phyloP scores from a whole-genome alignment of 371 early-diverging fungal genomes.

The Cokeromyces recurvatus region DNA sequence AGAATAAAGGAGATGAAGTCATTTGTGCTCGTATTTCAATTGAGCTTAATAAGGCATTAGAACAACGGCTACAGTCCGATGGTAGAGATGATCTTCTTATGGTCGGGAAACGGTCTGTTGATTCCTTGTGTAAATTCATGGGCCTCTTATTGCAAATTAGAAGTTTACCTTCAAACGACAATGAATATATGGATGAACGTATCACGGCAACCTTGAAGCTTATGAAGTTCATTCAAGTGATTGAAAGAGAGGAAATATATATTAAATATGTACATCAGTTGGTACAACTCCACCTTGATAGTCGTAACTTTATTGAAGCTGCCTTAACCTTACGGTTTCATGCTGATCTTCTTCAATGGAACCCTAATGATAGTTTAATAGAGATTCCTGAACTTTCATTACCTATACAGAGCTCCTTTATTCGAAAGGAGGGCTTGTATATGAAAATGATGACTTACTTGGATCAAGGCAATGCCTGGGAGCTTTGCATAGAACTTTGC shows the following conservation, averaged over 20 bases:
- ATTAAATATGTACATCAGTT: slow-evolving; percentile 71
- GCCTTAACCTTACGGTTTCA: slow-evolving; percentile 66
- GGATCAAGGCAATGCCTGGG: slow-evolving; percentile 69
- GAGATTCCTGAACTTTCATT: slow-evolving; percentile 55
- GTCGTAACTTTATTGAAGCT: slow-evolving; percentile 64
- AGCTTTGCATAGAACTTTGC: slow-evolving; percentile 61
- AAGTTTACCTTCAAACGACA: slow-evolving; percentile 50
- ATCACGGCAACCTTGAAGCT: slow-evolving; percentile 60
- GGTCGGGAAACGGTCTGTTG: slow-evolving; percentile 37
- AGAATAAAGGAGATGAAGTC: slow-evolving; percentile 50
- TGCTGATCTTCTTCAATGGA: slow-evolving; percentile 68
- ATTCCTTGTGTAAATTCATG: slow-evolving; percentile 51
- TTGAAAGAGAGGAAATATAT: slow-evolving; percentile 63
- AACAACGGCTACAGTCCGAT: slow-evolving; percentile 18
- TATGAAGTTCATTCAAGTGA: slow-evolving; percentile 59
- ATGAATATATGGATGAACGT: slow-evolving; percentile 64
- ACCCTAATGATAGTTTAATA: slow-evolving; percentile 36
- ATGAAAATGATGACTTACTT: slow-evolving; percentile 57
- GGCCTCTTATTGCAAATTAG: slow-evolving; percentile 54
- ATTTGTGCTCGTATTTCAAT: slow-evolving; percentile 30
- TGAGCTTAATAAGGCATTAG: slow-evolving; percentile 28
- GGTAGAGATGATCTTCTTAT: slow-evolving; percentile 19
- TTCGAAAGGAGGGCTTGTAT: slow-evolving; percentile 65
- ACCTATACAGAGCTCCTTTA: slow-evolving; percentile 49
- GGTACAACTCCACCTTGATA: slow-evolving; percentile 55